Conservation (phyloP, 768 basidiomycete genomes). For the Mycena crocata region DNA sequence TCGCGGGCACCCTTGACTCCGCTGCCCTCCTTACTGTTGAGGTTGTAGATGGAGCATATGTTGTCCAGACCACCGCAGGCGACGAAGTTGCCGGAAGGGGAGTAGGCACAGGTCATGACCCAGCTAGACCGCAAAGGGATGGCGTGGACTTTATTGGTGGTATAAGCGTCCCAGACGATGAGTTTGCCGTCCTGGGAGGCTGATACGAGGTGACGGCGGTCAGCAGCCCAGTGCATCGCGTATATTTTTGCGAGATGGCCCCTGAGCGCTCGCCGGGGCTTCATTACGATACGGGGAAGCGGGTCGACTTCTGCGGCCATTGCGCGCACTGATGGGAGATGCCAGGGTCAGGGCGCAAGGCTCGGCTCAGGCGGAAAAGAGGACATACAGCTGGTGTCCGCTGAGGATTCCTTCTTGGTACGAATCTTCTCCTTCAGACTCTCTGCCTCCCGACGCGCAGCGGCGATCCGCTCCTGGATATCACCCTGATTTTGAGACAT, state of each 20-base stretch:
- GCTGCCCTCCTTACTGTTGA: slow-evolving; percentile 84
- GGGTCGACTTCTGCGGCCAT: slow-evolving; percentile 98
- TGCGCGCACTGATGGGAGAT: slow-evolving; percentile 79
- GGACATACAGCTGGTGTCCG: slow-evolving; percentile 94
- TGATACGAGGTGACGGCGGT: slow-evolving; percentile 97
- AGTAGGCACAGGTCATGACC: slow-evolving; percentile 99
- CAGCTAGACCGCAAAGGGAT: slow-evolving; percentile 97
- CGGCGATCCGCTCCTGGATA: slow-evolving; percentile 93
- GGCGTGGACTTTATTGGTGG: slow-evolving; percentile 99
- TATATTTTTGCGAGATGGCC: slow-evolving; percentile 99
- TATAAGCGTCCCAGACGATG: slow-evolving; percentile 99
- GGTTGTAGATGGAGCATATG: slow-evolving; percentile 98
- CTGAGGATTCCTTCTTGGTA: slow-evolving; percentile 94
- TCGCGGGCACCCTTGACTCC: slow-evolving; percentile 92
- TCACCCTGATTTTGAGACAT: slow-evolving; percentile 89
- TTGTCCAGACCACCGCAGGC: slow-evolving; percentile 99
- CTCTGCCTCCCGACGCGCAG: slow-evolving; percentile 96
- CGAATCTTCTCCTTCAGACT: slow-evolving; percentile 98
- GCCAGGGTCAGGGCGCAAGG: slow-evolving; percentile 30
- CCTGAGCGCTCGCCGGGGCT: slow-evolving; percentile 92
- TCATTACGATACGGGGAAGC: slow-evolving; percentile 96
- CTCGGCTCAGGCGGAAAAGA: slow-evolving; percentile 11
- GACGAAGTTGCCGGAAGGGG: slow-evolving; percentile 96
- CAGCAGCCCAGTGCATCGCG: slow-evolving; percentile 99
- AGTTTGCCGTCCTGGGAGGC: slow-evolving; percentile 99